Base-by-base conservation (phyloP, 2,329 filamentous ascomycete genomes). In the Neonectria punicea region DNA sequence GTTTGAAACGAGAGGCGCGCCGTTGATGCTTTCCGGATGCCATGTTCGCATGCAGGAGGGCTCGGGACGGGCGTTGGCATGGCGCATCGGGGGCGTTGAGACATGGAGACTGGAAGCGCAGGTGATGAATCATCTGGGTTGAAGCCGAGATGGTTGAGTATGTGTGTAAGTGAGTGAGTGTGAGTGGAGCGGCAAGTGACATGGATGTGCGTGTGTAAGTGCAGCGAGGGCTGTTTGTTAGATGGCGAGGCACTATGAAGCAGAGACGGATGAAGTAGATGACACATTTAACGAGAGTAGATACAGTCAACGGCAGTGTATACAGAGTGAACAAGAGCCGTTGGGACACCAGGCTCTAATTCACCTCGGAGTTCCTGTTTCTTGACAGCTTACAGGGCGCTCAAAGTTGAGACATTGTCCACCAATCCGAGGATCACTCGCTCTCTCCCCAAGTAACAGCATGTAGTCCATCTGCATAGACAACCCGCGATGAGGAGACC, bases 401-500 rank as follows among this genome's bases (percentile, higher is more conserved):
- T 63, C 62, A 61, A 59, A 56, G 56, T 58, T 63, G 64, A 71
- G 58, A 71, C 56, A 61, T 50, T 50, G 65, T 30, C 57, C 56
- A 43, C 36, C 47, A 57, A 46, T 39, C 20, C 28, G 16, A 30
- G 18, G 13, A 36, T 16, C 43, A 2, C 7, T 30, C 43, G 2
- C 5, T 30, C 43, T 2, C 16, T 30, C 13, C 16, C 16, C 25
- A 11, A 18, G 28, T n/a, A n/a, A 32, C 16, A 25, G 6, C 14
- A n/a, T n/a, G 36, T 20, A 13, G 8, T 9, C 30, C 10, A 30
- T 39, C 18, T 25, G 51, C 9, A 25, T 25, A 34, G 20, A 2
- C 36, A 6, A 18, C 20, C 8, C 20, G 16, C 36, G 51, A 13
- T 16, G 49, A n/a, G n/a, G 10, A 11, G 49, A 20, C 28, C 13